These are phyloP conservation scores for Tubosaeta sp. DNA, from an alignment of 768 basidiomycete genomes.

Conservation along the genomic window DNA sequence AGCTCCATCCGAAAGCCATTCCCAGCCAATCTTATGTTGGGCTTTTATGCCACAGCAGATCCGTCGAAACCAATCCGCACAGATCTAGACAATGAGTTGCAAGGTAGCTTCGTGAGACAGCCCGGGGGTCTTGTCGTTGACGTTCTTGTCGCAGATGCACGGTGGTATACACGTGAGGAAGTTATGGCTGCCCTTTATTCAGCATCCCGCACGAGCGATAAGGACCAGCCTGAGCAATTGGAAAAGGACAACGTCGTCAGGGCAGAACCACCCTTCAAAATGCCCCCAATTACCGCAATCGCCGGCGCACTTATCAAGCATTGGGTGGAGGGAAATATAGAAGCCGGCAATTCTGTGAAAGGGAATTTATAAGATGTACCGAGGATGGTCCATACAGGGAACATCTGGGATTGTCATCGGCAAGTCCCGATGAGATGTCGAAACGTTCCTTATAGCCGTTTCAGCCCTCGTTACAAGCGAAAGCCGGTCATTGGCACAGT, in stretches of 20 bases:
- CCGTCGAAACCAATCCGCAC: slow-evolving; percentile 66
- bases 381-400: neutral
- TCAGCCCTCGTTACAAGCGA: neutral
- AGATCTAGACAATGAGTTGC: slow-evolving; percentile 95
- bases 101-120: slow-evolving; percentile 43
- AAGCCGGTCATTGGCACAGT: neutral
- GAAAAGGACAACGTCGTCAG: slow-evolving; percentile 15
- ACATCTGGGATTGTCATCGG: neutral
- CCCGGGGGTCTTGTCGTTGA: neutral
- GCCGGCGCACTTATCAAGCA: slow-evolving; percentile 82
- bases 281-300: slow-evolving; percentile 76
- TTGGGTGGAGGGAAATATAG: slow-evolving; percentile 65
- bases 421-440: neutral
- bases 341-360: slow-evolving; percentile 43
- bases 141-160: slow-evolving; percentile 58
- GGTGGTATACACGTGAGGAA: slow-evolving; percentile 80
- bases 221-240: slow-evolving; percentile 21
- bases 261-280: slow-evolving; percentile 54
- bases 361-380: slow-evolving; percentile 32
- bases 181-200: slow-evolving; percentile 53
- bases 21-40: slow-evolving; percentile 88
- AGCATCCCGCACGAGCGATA: slow-evolving; percentile 28
- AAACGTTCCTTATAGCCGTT: neutral
- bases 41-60: slow-evolving; percentile 80
- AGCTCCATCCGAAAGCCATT: slow-evolving; percentile 57